Conservation (phyloP, 371 early-diverging fungal genomes). For the Lichtheimia ramosa region DNA sequence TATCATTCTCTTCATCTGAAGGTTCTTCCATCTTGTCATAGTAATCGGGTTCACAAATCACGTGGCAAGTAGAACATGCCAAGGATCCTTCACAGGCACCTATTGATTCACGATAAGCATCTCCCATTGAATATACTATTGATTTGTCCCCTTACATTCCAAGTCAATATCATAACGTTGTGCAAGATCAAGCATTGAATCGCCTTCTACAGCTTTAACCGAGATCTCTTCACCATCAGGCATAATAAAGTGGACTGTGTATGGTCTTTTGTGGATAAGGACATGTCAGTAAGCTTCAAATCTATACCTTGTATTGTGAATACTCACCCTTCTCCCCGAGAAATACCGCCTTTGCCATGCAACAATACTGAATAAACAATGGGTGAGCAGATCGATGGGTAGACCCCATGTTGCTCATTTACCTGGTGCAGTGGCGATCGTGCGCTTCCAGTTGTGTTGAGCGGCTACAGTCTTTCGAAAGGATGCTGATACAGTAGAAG, state of each 20-base stretch:
- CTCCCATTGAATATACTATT: neutral
- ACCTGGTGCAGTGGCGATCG: constrained; percentile 30
- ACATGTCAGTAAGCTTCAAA: neutral
- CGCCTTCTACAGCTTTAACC: constrained; percentile 81
- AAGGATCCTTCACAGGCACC: constrained; percentile 98
- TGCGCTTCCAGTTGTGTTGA: constrained; percentile 7
- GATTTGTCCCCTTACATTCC: constrained; percentile 68
- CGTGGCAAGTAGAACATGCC: constrained; percentile 98
- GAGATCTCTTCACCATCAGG: constrained; percentile 78
- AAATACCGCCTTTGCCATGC: constrained; percentile 31
- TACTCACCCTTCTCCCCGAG: constrained; percentile 41
- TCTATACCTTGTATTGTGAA: neutral
- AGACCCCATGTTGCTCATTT: neutral
- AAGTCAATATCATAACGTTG: constrained; percentile 95
- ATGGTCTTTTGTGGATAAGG: constrained; percentile 27
- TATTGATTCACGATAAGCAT: constrained; percentile 18
- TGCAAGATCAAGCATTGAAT: constrained; percentile 93
- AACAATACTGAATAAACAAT: constrained; percentile 17
- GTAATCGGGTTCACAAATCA: constrained; percentile 85
- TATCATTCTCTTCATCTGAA: constrained; percentile 98
- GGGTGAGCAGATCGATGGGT: too few relatives aligned
- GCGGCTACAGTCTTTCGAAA: neutral
- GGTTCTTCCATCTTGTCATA: constrained; percentile 92
- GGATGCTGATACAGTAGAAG: constrained; percentile 13
- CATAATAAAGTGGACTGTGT: constrained; percentile 62